A percentile compares a stretch with the other conserved stretches of the same genome.
Evolutionary conservation across 192 early-diverging fungal species (phyloP).

Genomic region (Coemansia asiatica): DNA sequence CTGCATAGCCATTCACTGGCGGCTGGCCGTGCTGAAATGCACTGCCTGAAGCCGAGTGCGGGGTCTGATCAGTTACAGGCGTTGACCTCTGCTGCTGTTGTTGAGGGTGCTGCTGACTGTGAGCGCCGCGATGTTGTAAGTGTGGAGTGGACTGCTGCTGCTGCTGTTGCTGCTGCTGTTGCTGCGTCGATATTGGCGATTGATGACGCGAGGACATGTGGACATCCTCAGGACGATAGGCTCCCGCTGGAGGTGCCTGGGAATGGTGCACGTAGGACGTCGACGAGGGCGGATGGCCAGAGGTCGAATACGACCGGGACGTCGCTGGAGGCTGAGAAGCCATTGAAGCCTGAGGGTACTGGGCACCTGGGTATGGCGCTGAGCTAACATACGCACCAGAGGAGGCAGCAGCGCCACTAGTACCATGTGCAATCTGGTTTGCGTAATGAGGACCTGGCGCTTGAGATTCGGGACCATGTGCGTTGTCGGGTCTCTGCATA

Average conservation of each 20-base stretch:
- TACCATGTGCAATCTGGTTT: constrained; percentile 13
- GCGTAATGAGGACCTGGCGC: constrained; percentile 21
- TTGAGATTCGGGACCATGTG: constrained; percentile 11
- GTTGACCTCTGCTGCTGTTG: constrained; percentile 19
- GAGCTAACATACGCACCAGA: constrained; percentile 10
- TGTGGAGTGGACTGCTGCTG: background rate
- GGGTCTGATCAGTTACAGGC: constrained; percentile 10
- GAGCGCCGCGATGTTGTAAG: background rate
- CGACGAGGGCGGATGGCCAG: constrained; percentile 22
- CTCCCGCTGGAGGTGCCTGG: constrained; percentile 21
- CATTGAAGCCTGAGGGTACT: constrained; percentile 31
- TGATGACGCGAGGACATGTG: constrained; percentile 30
- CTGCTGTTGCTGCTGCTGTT: constrained; percentile 18
- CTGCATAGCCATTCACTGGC: constrained; percentile 37
- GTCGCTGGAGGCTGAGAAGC: constrained; percentile 23
- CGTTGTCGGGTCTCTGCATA: constrained; percentile 19
- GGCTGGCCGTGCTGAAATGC: constrained; percentile 39
- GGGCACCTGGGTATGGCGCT: constrained; percentile 14
- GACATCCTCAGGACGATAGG: constrained; percentile 26
- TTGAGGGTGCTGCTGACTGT: background rate
- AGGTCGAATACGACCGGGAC: constrained; percentile 23
- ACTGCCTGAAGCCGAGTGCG: background rate
- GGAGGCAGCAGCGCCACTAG: constrained; percentile 5
- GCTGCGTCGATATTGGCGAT: constrained; percentile 35
- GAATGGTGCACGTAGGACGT: constrained; percentile 16